Percentiles rank a stretch among this genome's conserved stretches.
Evolutionary conservation across 352 stramenopile genomes (phyloP).

Genomic region (Blastocystis sp.): DNA sequence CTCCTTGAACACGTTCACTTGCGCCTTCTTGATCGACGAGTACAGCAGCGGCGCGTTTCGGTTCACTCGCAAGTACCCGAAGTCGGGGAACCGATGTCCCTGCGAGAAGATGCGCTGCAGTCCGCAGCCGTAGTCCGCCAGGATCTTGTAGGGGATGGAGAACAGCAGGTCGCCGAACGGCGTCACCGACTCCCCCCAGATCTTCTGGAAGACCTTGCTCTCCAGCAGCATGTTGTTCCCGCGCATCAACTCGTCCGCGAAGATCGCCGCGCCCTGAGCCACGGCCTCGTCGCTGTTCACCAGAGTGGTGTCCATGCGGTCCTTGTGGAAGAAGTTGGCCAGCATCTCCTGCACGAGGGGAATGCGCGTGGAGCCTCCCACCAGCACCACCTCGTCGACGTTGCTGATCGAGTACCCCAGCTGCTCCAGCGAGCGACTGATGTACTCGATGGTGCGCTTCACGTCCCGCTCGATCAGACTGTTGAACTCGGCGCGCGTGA

Average conservation of each 20-base stretch:
- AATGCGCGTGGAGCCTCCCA: constrained; percentile 69
- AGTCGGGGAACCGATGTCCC: background rate
- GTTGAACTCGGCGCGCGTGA: constrained; percentile 67
- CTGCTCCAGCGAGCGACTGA: constrained; percentile 67
- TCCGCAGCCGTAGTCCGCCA: background rate
- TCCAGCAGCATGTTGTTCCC: background rate
- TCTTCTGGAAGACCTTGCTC: too few relatives aligned
- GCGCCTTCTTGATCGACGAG: background rate
- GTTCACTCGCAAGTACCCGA: background rate
- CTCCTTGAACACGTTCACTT: background rate
- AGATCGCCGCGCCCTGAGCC: constrained; percentile 58
- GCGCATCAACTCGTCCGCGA: background rate
- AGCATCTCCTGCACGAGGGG: constrained; percentile 69
- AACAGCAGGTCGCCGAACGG: background rate
- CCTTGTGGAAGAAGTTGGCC: constrained; percentile 66
- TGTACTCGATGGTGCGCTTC: constrained; percentile 75
- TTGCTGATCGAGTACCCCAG: constrained; percentile 60
- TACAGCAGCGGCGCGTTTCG: background rate
- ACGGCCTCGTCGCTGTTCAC: constrained; percentile 62
- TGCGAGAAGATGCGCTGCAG: background rate
- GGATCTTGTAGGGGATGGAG: background rate
- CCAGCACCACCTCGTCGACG: constrained; percentile 71
- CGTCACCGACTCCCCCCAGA: background rate
- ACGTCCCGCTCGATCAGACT: constrained; percentile 68
- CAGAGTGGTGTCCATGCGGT: constrained; percentile 64